Conservation (phyloP, 371 early-diverging fungal species). For the Thermomucor indicae-seudaticae region DNA sequence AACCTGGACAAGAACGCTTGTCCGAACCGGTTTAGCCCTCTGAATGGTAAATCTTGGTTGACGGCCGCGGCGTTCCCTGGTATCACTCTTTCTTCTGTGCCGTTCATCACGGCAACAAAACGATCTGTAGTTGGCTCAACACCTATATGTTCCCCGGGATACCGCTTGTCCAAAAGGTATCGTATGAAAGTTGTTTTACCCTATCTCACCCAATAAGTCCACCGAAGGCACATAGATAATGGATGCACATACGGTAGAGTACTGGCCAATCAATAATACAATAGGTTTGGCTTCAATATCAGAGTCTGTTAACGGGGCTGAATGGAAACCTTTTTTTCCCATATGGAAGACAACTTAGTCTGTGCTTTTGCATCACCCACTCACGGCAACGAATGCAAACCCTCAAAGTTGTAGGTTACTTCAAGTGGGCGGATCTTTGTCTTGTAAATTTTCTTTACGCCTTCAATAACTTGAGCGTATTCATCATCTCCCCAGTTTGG, state of each 20-base stretch:
- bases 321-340: conserved; percentile 57
- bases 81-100: conserved; percentile 66
- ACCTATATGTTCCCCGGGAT: conserved; percentile 84
- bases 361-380: no score
- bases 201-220: no score
- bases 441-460: conserved; percentile 64
- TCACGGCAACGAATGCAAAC: conserved; percentile 2
- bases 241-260: conserved; percentile 60
- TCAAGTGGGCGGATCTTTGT: conserved; percentile 72
- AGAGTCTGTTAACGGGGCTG: conserved; percentile 69
- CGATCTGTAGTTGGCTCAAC: conserved; percentile 88
- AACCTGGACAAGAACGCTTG: conserved; percentile 78
- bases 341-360: background rate
- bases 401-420: conserved; percentile 74
- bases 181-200: conserved; percentile 87
- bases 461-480: conserved; percentile 57
- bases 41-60: conserved; percentile 77
- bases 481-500: conserved; percentile 32
- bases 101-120: conserved; percentile 83
- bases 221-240: no score
- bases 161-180: conserved; percentile 73
- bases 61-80: conserved; percentile 92
- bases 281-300: conserved; percentile 86
- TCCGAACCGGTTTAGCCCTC: conserved; percentile 73
- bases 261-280: conserved; percentile 81